These are phyloP conservation scores for Citrus trifoliata DNA, from an alignment of 345 rosid genomes.

Conservation along the genomic window DNA sequence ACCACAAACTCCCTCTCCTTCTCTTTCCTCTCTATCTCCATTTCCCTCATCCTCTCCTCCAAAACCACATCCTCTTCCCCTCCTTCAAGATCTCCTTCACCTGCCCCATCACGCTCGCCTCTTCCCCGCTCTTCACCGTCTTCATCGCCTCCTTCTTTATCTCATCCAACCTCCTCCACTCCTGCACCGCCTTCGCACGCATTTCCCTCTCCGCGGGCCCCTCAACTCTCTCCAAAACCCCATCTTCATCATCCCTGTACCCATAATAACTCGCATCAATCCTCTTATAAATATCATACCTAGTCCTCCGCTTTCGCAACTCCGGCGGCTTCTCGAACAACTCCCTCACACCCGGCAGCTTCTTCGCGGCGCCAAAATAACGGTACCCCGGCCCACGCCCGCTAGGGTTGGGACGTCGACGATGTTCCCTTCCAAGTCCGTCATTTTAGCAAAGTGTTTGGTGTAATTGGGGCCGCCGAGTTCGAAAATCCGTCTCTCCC, in stretches of 20 bases:
- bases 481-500: slow-evolving; percentile 90
- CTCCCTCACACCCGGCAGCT: slow-evolving; percentile 83
- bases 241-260: slow-evolving; percentile 92
- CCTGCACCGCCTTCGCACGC: slow-evolving; percentile 54
- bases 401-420: slow-evolving; percentile 94
- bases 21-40: slow-evolving; percentile 47
- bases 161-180: slow-evolving; percentile 80
- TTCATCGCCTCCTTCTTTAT: slow-evolving; percentile 75
- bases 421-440: slow-evolving; percentile 83
- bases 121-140: slow-evolving; percentile 68
- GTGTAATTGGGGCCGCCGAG: slow-evolving; percentile 78
- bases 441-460: slow-evolving; percentile 75
- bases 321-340: slow-evolving; percentile 95
- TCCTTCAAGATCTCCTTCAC: slow-evolving; percentile 68
- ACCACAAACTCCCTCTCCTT: slow-evolving; percentile 79
- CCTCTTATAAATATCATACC: slow-evolving; percentile 90
- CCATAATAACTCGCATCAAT: slow-evolving; percentile 94
- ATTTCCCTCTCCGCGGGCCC: slow-evolving; percentile 55
- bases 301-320: slow-evolving; percentile 75
- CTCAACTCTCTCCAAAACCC: slow-evolving; percentile 75
- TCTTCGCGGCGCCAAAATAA: slow-evolving; percentile 91
- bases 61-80: slow-evolving; percentile 88
- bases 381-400: slow-evolving; percentile 97
- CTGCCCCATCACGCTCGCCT: slow-evolving; percentile 58
- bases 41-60: slow-evolving; percentile 39